Percentiles rank a stretch among this genome's conserved stretches.
Evolutionary conservation across 225 moss, liverwort and hornwort species (phyloP).

Genomic region (Marchantia paleacea): DNA sequence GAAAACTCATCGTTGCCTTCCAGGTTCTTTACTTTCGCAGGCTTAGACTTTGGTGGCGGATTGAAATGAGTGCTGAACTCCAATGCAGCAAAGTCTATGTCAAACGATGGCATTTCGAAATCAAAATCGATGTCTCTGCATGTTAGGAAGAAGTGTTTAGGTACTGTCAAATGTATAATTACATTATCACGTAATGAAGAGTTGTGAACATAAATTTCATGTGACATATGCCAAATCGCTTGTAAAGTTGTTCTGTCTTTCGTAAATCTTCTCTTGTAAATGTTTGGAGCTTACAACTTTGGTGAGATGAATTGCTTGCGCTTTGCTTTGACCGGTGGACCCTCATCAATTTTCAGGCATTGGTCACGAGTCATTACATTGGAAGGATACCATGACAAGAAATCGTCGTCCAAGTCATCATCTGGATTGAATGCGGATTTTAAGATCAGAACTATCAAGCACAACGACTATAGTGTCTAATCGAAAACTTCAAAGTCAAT

Average conservation of each 20-base stretch:
- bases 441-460: no score
- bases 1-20: constrained; percentile 10
- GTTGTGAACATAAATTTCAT: no score
- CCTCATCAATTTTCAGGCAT: constrained; percentile 25
- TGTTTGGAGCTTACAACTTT: constrained; percentile 31
- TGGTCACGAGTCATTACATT: constrained; percentile 17
- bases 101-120: constrained; percentile 44
- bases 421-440: constrained; percentile 13
- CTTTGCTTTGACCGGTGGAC: constrained; percentile 12
- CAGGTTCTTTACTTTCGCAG: neutral
- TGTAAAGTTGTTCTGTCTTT: no score
- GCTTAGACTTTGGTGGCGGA: constrained; percentile 23
- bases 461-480: no score
- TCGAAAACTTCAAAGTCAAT: no score
- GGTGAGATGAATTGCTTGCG: constrained; percentile 30
- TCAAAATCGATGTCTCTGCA: constrained; percentile 50
- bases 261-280: neutral
- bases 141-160: neutral
- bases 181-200: no score
- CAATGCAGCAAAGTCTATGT: constrained; percentile 38
- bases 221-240: no score
- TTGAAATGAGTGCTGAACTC: constrained; percentile 23
- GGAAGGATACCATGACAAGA: constrained; percentile 45
- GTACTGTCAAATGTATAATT: neutral
- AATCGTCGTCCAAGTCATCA: constrained; percentile 47